These are phyloP conservation scores for Astrothelium subdiscretum DNA, from an alignment of 495 filamentous ascomycete genomes.

Conservation along the genomic window DNA sequence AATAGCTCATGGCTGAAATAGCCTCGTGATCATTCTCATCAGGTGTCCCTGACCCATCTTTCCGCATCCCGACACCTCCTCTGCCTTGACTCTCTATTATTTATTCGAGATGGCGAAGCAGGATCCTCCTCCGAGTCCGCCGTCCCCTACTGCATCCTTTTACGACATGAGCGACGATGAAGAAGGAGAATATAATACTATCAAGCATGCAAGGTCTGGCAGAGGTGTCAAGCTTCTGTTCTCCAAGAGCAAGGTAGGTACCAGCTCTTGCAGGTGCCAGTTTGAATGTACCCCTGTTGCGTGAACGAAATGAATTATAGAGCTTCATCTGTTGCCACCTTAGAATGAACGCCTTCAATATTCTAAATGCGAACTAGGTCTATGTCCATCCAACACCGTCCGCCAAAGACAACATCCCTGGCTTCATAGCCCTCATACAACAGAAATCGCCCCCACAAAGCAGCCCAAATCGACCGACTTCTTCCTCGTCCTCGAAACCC, in stretches of 20 bases:
- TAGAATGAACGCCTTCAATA: too few species aligned
- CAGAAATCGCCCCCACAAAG: conserved; percentile 50
- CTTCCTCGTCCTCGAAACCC: conserved; percentile 42
- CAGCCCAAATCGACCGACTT: conserved; percentile 19
- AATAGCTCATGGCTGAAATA: background rate
- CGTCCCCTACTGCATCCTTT: conserved; percentile 80
- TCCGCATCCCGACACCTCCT: background rate
- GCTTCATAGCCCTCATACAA: conserved; percentile 87
- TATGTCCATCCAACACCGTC: conserved; percentile 95
- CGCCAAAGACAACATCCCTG: conserved; percentile 90
- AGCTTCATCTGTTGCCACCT: too few species aligned
- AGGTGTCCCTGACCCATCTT: background rate
- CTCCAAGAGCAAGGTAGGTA: conserved; percentile 80
- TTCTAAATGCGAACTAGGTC: conserved; percentile 57
- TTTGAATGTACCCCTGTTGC: conserved; percentile 1
- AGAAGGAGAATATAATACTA: conserved; percentile 90
- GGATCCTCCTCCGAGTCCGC: conserved; percentile 25
- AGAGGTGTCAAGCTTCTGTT: conserved; percentile 90
- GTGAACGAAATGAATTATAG: background rate
- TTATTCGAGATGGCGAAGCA: background rate
- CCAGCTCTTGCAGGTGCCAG: conserved; percentile 7
- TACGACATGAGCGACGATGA: conserved; percentile 96
- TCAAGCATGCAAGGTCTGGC: conserved; percentile 68
- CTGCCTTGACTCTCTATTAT: background rate
- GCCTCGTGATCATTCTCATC: background rate